phyloP scores from a whole-genome alignment of 768 basidiomycete species.

The Ramaria rubella region DNA sequence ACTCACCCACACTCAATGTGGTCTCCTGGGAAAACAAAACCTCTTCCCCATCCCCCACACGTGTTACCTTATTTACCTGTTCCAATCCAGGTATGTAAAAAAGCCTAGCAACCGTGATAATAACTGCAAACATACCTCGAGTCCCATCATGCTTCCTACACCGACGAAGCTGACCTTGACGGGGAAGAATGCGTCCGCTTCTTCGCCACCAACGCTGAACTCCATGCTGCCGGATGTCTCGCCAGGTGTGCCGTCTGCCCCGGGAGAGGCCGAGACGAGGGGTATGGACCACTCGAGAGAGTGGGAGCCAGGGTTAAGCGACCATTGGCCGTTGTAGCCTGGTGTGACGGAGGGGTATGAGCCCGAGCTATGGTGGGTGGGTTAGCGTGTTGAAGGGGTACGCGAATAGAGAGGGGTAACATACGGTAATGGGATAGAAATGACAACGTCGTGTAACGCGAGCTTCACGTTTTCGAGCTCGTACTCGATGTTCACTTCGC shows the following conservation, averaged over 20 bases:
- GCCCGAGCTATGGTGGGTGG: conserved; percentile 45
- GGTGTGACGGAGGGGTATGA: conserved; percentile 76
- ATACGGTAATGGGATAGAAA: conserved; percentile 91
- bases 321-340: conserved; percentile 72
- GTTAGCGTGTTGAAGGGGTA: not conserved
- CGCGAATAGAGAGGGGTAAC: conserved; percentile 25
- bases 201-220: conserved; percentile 83
- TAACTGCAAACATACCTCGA: conserved; percentile 39
- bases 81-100: conserved; percentile 17
- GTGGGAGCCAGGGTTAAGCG: conserved; percentile 71
- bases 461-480: conserved; percentile 85
- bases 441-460: conserved; percentile 75
- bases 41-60: conserved; percentile 42
- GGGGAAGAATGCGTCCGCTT: conserved; percentile 84
- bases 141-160: conserved; percentile 73
- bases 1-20: conserved; percentile 43
- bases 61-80: conserved; percentile 37
- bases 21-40: conserved; percentile 49
- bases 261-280: conserved; percentile 40
- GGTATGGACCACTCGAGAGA: conserved; percentile 83
- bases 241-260: conserved; percentile 39
- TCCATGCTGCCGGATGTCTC: conserved; percentile 77
- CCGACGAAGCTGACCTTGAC: conserved; percentile 78
- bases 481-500: conserved; percentile 94
- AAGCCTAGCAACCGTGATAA: conserved; percentile 18